Conservation (phyloP, 1,139 yeast genomes). For the Starmera stellimalicola region DNA sequence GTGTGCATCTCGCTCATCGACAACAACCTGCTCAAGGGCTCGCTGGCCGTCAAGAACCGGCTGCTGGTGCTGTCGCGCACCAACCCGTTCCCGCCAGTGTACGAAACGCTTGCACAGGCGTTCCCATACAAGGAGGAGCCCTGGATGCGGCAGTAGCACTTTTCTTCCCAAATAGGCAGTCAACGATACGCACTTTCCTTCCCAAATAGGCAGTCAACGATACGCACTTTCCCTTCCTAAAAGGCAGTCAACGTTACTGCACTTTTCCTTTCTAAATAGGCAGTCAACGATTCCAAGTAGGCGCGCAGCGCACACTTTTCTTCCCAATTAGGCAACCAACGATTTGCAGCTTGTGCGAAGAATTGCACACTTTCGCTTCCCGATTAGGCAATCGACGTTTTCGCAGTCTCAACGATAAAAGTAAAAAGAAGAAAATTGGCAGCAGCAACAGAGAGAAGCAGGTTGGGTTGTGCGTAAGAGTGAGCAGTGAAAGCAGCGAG, state of each 20-base stretch:
- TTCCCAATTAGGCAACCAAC: too few relatives aligned
- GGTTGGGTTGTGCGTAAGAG: too few relatives aligned
- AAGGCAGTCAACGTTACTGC: background rate
- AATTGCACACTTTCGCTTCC: too few relatives aligned
- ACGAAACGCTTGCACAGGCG: slow-evolving; percentile 25
- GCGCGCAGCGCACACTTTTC: background rate
- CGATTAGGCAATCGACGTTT: too few relatives aligned
- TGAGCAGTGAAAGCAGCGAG: background rate
- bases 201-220: background rate
- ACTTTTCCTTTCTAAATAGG: background rate
- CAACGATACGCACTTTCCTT: background rate
- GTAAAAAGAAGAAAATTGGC: background rate
- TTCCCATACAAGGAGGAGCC: slow-evolving; percentile 7
- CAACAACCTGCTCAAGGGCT: slow-evolving; percentile 44
- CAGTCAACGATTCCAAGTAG: too few relatives aligned
- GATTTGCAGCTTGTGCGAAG: too few relatives aligned
- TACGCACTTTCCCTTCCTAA: background rate
- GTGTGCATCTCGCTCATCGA: slow-evolving; percentile 41
- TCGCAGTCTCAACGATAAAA: too few relatives aligned
- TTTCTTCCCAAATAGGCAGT: too few relatives aligned
- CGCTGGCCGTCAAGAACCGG: slow-evolving; percentile 34
- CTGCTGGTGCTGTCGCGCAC: slow-evolving; percentile 40
- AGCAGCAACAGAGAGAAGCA: background rate
- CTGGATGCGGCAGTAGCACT: slow-evolving; percentile 15
- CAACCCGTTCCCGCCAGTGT: slow-evolving; percentile 40